phyloP scores from a whole-genome alignment of 441 rosid genomes.

The Metrosideros polymorpha region DNA sequence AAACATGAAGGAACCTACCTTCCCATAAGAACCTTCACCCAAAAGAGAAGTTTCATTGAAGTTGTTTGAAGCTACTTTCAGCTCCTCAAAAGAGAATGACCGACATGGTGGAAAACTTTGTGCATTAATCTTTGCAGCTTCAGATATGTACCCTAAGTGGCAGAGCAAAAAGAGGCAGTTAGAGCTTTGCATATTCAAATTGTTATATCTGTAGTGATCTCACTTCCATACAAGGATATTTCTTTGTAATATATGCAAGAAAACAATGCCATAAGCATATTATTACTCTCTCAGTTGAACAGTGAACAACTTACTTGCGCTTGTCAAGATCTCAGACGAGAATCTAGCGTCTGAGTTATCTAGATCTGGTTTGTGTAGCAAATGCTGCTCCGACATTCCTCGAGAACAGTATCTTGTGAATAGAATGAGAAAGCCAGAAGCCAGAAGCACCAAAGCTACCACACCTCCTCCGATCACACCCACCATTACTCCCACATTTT shows the following conservation, averaged over 20 bases:
- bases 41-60: slow-evolving; percentile 24
- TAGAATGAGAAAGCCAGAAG: slow-evolving; percentile 24
- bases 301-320: slow-evolving; percentile 38
- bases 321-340: slow-evolving; percentile 42
- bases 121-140: slow-evolving; percentile 21
- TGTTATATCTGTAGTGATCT: not conserved
- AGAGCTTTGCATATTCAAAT: not conserved
- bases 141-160: slow-evolving; percentile 27
- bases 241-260: not conserved
- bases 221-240: not conserved
- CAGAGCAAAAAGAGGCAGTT: not conserved
- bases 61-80: slow-evolving; percentile 38
- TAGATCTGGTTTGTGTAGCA: slow-evolving; percentile 36
- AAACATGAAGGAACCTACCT: slow-evolving; percentile 16
- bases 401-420: slow-evolving; percentile 27
- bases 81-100: slow-evolving; percentile 34
- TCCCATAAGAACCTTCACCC: slow-evolving; percentile 43
- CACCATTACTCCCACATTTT: slow-evolving; percentile 27
- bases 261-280: not conserved
- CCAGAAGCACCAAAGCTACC: slow-evolving; percentile 24
- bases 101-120: slow-evolving; percentile 31
- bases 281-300: not conserved
- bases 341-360: slow-evolving; percentile 32
- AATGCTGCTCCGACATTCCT: slow-evolving; percentile 40
- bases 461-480: slow-evolving; percentile 31